Evolutionary conservation across 2,329 filamentous ascomycete genomes (phyloP), one percentile per base, ranked within the genome.

Genomic region (Ophiostoma ulmi): DNA sequence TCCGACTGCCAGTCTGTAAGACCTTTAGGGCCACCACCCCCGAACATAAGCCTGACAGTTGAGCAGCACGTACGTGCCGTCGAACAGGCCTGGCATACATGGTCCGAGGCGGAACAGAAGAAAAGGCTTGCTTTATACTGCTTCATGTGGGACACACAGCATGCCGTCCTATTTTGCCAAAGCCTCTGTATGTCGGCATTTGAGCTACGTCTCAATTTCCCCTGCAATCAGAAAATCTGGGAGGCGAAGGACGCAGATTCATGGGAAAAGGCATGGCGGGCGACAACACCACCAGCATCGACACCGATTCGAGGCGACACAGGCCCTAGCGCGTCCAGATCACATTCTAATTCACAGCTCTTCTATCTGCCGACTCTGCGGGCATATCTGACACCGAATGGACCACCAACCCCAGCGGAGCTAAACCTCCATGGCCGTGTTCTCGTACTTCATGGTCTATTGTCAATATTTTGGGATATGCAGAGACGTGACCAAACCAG

Each of bases 91-190:
- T 74, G 73, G 73, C 39, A 20, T 2, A 36, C 35, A 4, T 74
- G 73, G 73, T 66, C 52, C 38, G 72, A 66, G 14, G 71, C 67
- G 2, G 73, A 74, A 38, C 70, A 74, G 38, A 74, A 70, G 70
- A 74, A 74, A 31, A 38, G 73, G 61, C 72, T 74, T 3, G 73
- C 73, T 1, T 58, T 74, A 14, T 58, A 68, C 39, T 74, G 72
- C 52, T 74, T 74, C 69, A 72, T 74, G 71, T 74, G 73, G 73
- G 73, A 74, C 68, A 74, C 73, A 1, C 72, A 74, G 52, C 73
- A 74, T 35, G 73, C 73, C 31, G 73, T 74, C 8, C 72, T 74
- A 31, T 74, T 74, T 61, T 74, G 73, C 69, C 73, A 74, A 65
- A 74, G 73, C 39, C 64, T 74, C n/a, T 74, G 73, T 61, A 74